phyloP scores from a whole-genome alignment of 2,329 filamentous ascomycete genomes.

The Sarocladiaceae sp. region DNA sequence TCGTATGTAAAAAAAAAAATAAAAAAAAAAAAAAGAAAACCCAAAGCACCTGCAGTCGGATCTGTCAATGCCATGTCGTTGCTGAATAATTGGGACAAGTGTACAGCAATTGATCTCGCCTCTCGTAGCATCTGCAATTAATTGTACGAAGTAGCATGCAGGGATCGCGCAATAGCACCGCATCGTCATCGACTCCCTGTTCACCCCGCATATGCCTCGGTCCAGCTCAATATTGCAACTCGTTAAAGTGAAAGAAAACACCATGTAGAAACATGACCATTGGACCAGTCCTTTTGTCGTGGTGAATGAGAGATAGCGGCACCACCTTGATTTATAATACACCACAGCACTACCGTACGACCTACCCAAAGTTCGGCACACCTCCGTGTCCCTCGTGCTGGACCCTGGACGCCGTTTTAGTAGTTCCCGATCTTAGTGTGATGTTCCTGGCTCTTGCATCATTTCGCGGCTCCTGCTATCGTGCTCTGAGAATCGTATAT shows the following conservation, averaged over 20 bases:
- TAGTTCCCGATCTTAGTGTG: neutral
- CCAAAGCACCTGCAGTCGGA: too few relatives aligned
- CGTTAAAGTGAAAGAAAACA: neutral
- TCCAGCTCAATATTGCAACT: neutral
- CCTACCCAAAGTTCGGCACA: neutral
- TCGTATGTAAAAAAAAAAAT: too few relatives aligned
- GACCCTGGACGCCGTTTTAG: too few relatives aligned
- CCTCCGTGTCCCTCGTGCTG: neutral
- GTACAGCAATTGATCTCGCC: too few relatives aligned
- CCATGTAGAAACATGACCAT: neutral
- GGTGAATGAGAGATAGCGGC: neutral
- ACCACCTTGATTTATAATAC: neutral
- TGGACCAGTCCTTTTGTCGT: neutral
- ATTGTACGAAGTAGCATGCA: too few relatives aligned
- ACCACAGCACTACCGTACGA: neutral
- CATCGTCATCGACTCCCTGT: neutral
- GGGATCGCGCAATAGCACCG: neutral
- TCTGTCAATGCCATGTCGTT: too few relatives aligned
- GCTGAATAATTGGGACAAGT: too few relatives aligned
- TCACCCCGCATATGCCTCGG: conserved; percentile 3
- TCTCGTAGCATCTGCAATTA: too few relatives aligned
- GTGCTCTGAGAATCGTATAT: neutral
- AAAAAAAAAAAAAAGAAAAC: too few relatives aligned
- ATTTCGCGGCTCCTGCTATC: neutral
- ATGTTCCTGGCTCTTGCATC: conserved; percentile 4